Evolutionary conservation across 345 rosid genomes (phyloP).

Genomic region (Heritiera littoralis): DNA sequence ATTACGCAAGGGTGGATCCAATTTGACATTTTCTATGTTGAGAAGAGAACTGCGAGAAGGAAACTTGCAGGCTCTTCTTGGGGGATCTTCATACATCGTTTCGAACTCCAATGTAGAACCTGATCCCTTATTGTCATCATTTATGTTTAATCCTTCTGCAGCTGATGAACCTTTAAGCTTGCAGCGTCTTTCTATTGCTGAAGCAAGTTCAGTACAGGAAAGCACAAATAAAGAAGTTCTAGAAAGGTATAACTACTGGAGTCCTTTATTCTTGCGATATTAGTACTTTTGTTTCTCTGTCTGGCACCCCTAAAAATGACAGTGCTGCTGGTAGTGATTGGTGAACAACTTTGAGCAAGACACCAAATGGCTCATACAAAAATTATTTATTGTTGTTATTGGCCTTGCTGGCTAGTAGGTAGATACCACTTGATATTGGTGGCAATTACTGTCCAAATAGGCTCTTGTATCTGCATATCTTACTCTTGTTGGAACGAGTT

Average conservation of each 20-base stretch:
- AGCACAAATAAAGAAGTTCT: slow-evolving; percentile 34
- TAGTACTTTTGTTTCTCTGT: background rate
- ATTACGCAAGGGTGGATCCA: slow-evolving; percentile 59
- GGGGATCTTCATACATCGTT: slow-evolving; percentile 58
- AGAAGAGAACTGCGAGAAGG: slow-evolving; percentile 74
- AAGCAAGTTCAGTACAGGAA: slow-evolving; percentile 34
- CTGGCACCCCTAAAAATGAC: background rate
- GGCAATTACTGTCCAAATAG: background rate
- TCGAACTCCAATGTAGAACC: slow-evolving; percentile 60
- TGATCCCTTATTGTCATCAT: slow-evolving; percentile 71
- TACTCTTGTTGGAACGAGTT: background rate
- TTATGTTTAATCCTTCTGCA: slow-evolving; percentile 49
- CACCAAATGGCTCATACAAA: background rate
- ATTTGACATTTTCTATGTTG: slow-evolving; percentile 55
- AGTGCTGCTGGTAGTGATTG: background rate
- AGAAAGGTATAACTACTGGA: slow-evolving; percentile 39
- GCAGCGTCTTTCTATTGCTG: slow-evolving; percentile 32
- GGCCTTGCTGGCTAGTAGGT: background rate
- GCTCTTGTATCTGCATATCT: background rate
- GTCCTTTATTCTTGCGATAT: background rate
- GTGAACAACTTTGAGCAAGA: slow-evolving; percentile 1
- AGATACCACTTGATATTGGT: background rate
- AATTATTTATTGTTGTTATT: background rate
- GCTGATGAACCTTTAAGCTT: slow-evolving; percentile 33
- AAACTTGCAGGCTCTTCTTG: slow-evolving; percentile 61